These are phyloP conservation scores for Starmerella asiatica DNA, from an alignment of 805 yeast species.

Conservation along the genomic window DNA sequence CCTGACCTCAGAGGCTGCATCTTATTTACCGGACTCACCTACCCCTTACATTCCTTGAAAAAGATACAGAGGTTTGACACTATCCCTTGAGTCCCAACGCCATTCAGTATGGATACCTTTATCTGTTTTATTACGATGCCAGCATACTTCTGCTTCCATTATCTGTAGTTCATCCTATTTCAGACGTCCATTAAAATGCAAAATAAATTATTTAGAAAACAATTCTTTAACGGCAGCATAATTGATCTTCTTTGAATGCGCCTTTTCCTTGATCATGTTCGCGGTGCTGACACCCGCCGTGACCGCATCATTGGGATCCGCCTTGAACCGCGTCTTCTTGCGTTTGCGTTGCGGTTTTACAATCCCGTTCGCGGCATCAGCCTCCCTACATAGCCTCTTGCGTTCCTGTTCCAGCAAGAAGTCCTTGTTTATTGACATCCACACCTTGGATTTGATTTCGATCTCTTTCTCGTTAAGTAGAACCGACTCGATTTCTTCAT, in stretches of 20 bases:
- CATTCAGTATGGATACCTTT: no score
- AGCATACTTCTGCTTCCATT: no score
- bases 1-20: no score
- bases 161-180: no score
- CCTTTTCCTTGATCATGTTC: conserved; percentile 58
- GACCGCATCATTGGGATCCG: conserved; percentile 27
- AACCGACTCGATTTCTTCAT: conserved; percentile 55
- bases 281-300: conserved; percentile 72
- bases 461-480: conserved; percentile 58
- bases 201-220: conserved; percentile 18
- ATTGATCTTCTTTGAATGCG: conserved; percentile 79
- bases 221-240: conserved; percentile 56
- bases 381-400: conserved; percentile 68
- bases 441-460: conserved; percentile 60
- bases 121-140: no score
- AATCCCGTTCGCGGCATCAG: conserved; percentile 72
- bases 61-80: no score
- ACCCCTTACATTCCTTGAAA: no score
- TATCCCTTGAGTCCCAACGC: no score
- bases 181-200: no score
- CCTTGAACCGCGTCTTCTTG: conserved; percentile 27
- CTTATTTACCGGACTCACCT: no score
- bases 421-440: conserved; percentile 85
- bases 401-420: conserved; percentile 73
- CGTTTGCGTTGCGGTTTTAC: conserved; percentile 37